phyloP scores from a whole-genome alignment of 306 rosid genomes.

The Cicer chorassanicum region DNA sequence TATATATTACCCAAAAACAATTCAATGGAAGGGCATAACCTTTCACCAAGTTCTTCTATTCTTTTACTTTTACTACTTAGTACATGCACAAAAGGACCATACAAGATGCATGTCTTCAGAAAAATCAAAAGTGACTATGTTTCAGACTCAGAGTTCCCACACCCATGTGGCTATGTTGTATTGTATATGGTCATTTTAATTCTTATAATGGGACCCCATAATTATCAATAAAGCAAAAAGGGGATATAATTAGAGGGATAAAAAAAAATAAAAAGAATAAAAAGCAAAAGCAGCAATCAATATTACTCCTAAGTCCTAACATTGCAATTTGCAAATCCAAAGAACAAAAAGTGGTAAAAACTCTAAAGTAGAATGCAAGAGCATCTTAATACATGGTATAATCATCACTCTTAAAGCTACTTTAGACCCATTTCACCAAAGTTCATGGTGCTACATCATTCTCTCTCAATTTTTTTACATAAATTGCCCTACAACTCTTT shows the following conservation, averaged over 20 bases:
- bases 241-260: conserved; percentile 30
- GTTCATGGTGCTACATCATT: conserved; percentile 38
- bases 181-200: neutral
- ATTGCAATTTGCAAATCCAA: conserved; percentile 59
- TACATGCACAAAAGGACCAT: conserved; percentile 31
- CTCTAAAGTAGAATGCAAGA: conserved; percentile 67
- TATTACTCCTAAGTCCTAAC: conserved; percentile 20
- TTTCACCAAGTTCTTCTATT: neutral
- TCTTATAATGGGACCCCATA: conserved; percentile 41
- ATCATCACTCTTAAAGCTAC: conserved; percentile 76
- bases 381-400: conserved; percentile 65
- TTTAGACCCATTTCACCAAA: conserved; percentile 48
- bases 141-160: conserved; percentile 39
- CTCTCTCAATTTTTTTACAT: conserved; percentile 39
- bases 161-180: conserved; percentile 34
- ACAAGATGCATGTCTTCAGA: conserved; percentile 22
- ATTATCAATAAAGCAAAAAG: conserved; percentile 21
- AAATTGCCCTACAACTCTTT: conserved; percentile 31
- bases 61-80: neutral
- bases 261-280: neutral
- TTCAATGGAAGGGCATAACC: neutral
- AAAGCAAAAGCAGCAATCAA: conserved; percentile 47
- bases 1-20: no score
- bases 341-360: conserved; percentile 57
- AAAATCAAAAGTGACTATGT: conserved; percentile 36